These are phyloP conservation scores for Dipodascopsis uninucleata DNA, from an alignment of 805 yeast species.

Conservation along the genomic window DNA sequence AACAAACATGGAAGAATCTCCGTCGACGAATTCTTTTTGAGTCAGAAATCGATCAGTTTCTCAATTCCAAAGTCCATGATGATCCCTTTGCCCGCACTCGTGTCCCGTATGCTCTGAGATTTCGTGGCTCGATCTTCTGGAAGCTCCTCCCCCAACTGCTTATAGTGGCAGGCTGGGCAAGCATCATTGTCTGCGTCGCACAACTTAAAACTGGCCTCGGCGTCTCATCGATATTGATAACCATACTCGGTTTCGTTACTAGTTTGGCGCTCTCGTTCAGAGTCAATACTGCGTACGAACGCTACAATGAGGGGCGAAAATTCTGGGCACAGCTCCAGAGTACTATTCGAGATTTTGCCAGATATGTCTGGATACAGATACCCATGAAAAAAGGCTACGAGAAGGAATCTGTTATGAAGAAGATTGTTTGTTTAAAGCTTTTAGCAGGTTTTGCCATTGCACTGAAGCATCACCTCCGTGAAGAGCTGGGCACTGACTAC, in stretches of 20 bases:
- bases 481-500: slow-evolving; percentile 26
- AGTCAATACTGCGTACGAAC: slow-evolving; percentile 26
- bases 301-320: slow-evolving; percentile 26
- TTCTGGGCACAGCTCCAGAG: slow-evolving; percentile 22
- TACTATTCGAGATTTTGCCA: slow-evolving; percentile 18
- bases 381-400: slow-evolving; percentile 23
- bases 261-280: slow-evolving; percentile 24
- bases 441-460: slow-evolving; percentile 23
- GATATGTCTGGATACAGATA: slow-evolving; percentile 22
- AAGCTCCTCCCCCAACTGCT: slow-evolving; percentile 18
- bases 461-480: slow-evolving; percentile 27
- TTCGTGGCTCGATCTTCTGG: slow-evolving; percentile 27
- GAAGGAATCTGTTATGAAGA: slow-evolving; percentile 12
- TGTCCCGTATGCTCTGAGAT: slow-evolving; percentile 24
- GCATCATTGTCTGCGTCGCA: slow-evolving; percentile 18
- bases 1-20: too few species aligned
- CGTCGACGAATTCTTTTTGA: too few species aligned
- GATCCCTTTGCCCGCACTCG: slow-evolving; percentile 24
- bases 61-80: slow-evolving; percentile 24
- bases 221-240: slow-evolving; percentile 19
- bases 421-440: slow-evolving; percentile 16
- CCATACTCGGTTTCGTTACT: slow-evolving; percentile 27
- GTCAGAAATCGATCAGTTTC: slow-evolving; percentile 19
- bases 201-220: slow-evolving; percentile 20
- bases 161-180: slow-evolving; percentile 20